phyloP scores from a whole-genome alignment of 2,329 filamentous ascomycete species.

The Fusarium falciforme region DNA sequence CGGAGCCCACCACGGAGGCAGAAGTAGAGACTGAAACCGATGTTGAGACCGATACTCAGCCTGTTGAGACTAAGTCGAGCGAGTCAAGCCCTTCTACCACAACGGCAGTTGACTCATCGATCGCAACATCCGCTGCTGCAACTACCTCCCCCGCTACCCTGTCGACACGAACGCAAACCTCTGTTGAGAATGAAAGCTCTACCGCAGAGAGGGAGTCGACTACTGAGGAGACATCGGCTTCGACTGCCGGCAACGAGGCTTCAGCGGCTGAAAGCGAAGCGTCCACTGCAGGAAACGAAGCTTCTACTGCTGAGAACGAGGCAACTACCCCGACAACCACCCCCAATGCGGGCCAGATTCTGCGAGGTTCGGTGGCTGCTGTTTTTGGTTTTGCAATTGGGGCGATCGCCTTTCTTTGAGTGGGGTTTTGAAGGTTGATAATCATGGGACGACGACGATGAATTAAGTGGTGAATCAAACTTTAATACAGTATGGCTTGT shows the following conservation, averaged over 20 bases:
- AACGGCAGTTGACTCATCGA: neutral
- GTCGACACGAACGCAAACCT: neutral
- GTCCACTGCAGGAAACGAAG: neutral
- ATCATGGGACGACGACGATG: neutral
- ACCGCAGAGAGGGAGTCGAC: neutral
- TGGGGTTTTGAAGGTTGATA: neutral
- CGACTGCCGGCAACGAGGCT: neutral
- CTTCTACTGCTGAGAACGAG: neutral
- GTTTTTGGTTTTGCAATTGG: conserved; percentile 7
- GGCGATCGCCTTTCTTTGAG: conserved; percentile 2
- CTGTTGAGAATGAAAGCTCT: neutral
- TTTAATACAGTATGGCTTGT: neutral
- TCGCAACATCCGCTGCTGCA: neutral
- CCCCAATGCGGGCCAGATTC: conserved; percentile 6
- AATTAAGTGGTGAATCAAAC: neutral
- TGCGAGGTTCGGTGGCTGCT: conserved; percentile 6
- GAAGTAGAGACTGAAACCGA: neutral
- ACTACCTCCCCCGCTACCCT: conserved; percentile 16
- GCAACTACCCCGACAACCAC: neutral
- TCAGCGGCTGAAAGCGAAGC: neutral
- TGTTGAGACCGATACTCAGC: neutral
- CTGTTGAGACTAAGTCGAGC: neutral
- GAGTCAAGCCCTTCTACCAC: neutral
- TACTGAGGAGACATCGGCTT: neutral
- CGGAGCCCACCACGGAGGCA: neutral